These are phyloP conservation scores for Mucor piriformis DNA, from an alignment of 371 early-diverging fungal genomes.

Conservation along the genomic window DNA sequence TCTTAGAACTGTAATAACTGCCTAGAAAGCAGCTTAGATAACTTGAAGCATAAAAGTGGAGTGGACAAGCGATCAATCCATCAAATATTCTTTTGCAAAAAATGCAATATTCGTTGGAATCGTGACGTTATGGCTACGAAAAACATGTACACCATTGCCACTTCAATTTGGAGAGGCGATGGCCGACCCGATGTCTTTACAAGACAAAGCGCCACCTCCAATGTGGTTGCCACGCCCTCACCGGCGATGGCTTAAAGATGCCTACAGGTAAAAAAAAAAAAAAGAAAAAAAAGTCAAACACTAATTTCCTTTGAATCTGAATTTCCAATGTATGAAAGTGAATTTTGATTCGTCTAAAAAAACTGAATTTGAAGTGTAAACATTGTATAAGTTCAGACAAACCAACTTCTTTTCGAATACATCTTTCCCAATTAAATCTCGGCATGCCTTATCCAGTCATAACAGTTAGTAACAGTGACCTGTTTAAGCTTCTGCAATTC, in stretches of 20 bases:
- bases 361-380: no score
- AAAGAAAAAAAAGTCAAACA: not conserved
- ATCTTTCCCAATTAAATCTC: no score
- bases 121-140: no score
- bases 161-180: not conserved
- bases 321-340: no score
- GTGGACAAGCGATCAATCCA: not conserved
- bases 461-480: no score
- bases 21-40: not conserved
- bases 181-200: not conserved
- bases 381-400: no score
- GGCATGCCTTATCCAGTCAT: no score
- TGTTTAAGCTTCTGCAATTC: no score
- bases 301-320: no score
- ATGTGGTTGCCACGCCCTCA: not conserved
- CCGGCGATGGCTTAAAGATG: slow-evolving; percentile 2
- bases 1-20: not conserved
- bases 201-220: slow-evolving; percentile 6
- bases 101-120: slow-evolving; percentile 9
- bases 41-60: not conserved
- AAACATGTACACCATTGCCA: not conserved
- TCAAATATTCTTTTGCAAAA: not conserved
- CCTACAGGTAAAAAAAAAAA: not conserved
- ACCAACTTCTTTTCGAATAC: no score
- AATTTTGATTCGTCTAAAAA: no score